Percentiles rank a stretch among this genome's conserved stretches.
Evolutionary conservation across 2,329 filamentous ascomycete species (phyloP).

Genomic region (Stemphylium vesicarium): DNA sequence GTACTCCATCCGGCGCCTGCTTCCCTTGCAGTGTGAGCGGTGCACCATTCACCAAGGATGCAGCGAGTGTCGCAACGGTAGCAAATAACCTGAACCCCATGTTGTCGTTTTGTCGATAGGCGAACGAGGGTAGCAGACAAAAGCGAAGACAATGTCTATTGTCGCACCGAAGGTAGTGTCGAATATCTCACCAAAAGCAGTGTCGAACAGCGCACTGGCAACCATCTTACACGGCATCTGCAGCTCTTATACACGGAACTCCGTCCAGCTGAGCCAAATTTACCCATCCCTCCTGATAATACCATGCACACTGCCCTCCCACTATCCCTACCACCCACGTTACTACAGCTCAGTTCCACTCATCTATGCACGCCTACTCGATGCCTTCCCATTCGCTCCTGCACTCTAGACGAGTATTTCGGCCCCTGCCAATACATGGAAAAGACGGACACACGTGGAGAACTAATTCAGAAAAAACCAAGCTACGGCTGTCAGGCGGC

Average conservation of each 20-base stretch:
- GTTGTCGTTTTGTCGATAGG: slow-evolving; percentile 1
- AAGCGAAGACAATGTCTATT: neutral
- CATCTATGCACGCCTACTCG: slow-evolving; percentile 4
- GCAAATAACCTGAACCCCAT: slow-evolving; percentile 22
- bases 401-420: neutral
- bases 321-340: slow-evolving; percentile 1
- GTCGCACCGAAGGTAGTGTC: neutral
- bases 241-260: slow-evolving; percentile 7
- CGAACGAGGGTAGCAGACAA: neutral
- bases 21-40: slow-evolving; percentile 26
- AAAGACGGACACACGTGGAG: slow-evolving; percentile 5
- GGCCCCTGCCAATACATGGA: slow-evolving; percentile 7
- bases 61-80: slow-evolving; percentile 13
- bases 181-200: no score
- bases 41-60: slow-evolving; percentile 22
- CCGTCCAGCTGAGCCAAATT: slow-evolving; percentile 5
- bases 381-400: slow-evolving; percentile 1
- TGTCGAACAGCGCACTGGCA: neutral
- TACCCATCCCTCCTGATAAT: neutral
- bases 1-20: slow-evolving; percentile 37
- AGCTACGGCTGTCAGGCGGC: neutral
- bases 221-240: neutral
- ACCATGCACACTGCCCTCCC: neutral
- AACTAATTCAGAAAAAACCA: neutral
- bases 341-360: neutral